Evolutionary conservation across 805 yeast species (phyloP).

Genomic region (Saccharomycopsis oosterbeekiorum): DNA sequence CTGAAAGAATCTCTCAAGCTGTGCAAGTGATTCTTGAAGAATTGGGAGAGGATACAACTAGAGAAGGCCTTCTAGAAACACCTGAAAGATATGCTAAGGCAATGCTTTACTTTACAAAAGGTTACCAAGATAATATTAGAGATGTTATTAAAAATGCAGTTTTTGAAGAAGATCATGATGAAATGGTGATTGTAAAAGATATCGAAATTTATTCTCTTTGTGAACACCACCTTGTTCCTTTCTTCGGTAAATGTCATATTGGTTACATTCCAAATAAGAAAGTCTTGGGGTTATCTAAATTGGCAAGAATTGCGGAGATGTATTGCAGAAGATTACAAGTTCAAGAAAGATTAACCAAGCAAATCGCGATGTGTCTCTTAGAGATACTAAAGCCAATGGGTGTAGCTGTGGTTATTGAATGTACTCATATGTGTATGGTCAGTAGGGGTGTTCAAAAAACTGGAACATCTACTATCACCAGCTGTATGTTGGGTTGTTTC

Average conservation of each 20-base stretch:
- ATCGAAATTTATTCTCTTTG: conserved; percentile 87
- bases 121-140: conserved; percentile 87
- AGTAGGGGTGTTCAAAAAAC: conserved; percentile 95
- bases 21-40: conserved; percentile 65
- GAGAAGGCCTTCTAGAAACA: conserved; percentile 89
- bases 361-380: conserved; percentile 90
- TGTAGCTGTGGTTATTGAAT: conserved; percentile 97
- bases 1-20: conserved; percentile 72
- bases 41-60: conserved; percentile 78
- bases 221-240: conserved; percentile 97
- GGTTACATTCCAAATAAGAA: conserved; percentile 95
- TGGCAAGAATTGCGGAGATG: conserved; percentile 96
- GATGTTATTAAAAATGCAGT: conserved; percentile 85
- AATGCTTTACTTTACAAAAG: conserved; percentile 90
- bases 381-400: conserved; percentile 92
- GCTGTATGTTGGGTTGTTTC: conserved; percentile 96
- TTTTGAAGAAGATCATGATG: conserved; percentile 97
- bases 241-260: conserved; percentile 92
- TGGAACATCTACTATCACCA: conserved; percentile 86
- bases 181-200: conserved; percentile 95
- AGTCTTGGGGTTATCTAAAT: conserved; percentile 84
- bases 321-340: conserved; percentile 92
- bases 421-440: conserved; percentile 98
- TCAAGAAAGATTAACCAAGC: conserved; percentile 95
- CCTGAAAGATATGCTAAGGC: conserved; percentile 97